Percentiles rank a stretch among this genome's conserved stretches.
phyloP scores from a whole-genome alignment of 192 early-diverging fungal species.

The Coemansia sp. region DNA sequence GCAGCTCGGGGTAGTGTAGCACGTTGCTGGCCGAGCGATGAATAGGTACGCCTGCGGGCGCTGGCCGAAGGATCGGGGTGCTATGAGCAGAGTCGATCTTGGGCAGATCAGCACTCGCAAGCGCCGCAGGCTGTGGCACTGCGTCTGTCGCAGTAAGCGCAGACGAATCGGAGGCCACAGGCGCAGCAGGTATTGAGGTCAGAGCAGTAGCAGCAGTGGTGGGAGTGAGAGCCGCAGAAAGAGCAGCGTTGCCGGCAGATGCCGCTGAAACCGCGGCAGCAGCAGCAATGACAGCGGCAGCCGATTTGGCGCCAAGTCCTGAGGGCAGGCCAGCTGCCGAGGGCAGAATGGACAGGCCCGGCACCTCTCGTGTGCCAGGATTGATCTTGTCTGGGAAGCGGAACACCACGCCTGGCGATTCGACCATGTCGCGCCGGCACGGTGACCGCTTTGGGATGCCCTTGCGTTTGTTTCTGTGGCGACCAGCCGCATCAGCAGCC shows the following conservation, averaged over 20 bases:
- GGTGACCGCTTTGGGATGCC: conserved; percentile 55
- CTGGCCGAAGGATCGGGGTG: conserved; percentile 41
- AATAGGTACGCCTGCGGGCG: conserved; percentile 27
- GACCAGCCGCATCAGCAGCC: conserved; percentile 19
- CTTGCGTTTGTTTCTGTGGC: conserved; percentile 48
- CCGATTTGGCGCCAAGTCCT: conserved; percentile 47
- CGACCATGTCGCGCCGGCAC: conserved; percentile 52
- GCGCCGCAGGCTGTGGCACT: not conserved
- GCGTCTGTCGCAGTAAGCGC: conserved; percentile 13
- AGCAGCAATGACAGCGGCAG: conserved; percentile 41
- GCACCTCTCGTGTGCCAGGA: conserved; percentile 14
- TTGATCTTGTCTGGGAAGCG: conserved; percentile 56
- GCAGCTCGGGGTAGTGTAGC: conserved; percentile 54
- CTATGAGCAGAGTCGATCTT: conserved; percentile 32
- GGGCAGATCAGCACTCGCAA: conserved; percentile 8
- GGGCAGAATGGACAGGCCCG: conserved; percentile 44
- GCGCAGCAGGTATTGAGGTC: conserved; percentile 11
- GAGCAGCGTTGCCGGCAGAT: conserved; percentile 9
- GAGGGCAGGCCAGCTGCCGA: conserved; percentile 50
- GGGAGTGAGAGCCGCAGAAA: conserved; percentile 1
- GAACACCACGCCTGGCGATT: conserved; percentile 54
- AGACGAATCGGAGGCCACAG: conserved; percentile 15
- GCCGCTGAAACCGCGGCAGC: conserved; percentile 24
- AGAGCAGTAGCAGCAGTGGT: conserved; percentile 1
- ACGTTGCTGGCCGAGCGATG: conserved; percentile 56